These are phyloP conservation scores for Cladosporium oxysporum DNA, from an alignment of 2,329 filamentous ascomycete genomes.

Conservation along the genomic window DNA sequence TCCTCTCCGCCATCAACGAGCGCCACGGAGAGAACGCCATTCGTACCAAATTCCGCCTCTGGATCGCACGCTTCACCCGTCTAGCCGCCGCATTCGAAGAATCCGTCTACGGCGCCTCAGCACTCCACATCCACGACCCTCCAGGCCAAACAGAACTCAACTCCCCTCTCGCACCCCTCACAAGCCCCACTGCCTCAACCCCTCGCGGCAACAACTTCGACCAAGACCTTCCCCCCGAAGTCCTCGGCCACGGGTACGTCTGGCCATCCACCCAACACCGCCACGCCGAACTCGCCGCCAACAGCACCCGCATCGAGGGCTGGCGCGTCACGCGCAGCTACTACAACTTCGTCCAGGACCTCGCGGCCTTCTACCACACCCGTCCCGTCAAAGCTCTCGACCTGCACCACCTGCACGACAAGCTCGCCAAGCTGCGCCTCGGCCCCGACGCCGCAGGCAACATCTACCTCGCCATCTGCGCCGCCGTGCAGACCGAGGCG, in stretches of 20 bases:
- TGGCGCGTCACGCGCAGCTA: constrained; percentile 96
- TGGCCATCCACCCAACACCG: constrained; percentile 84
- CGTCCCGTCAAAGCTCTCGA: constrained; percentile 76
- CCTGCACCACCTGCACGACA: constrained; percentile 88
- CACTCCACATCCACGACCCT: constrained; percentile 67
- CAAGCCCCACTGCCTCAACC: constrained; percentile 19
- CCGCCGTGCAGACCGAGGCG: constrained; percentile 66
- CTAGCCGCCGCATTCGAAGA: constrained; percentile 95
- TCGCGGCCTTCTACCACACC: constrained; percentile 37
- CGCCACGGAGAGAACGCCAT: constrained; percentile 88
- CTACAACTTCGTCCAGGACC: constrained; percentile 75
- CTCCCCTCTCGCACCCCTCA: constrained; percentile 51
- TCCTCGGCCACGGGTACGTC: constrained; percentile 82
- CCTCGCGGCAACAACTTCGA: neutral
- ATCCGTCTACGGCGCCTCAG: constrained; percentile 88
- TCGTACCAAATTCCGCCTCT: constrained; percentile 88
- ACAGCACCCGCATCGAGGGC: constrained; percentile 89
- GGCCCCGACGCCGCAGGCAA: constrained; percentile 74
- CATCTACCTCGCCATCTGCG: constrained; percentile 78
- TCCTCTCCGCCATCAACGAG: constrained; percentile 79
- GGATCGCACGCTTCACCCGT: constrained; percentile 91
- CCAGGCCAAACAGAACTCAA: constrained; percentile 80
- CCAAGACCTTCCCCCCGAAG: constrained; percentile 31
- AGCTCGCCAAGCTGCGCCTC: constrained; percentile 78
- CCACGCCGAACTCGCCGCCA: constrained; percentile 83